Conservation (phyloP, 257 asterid genomes). For the Gentiana dahurica region DNA sequence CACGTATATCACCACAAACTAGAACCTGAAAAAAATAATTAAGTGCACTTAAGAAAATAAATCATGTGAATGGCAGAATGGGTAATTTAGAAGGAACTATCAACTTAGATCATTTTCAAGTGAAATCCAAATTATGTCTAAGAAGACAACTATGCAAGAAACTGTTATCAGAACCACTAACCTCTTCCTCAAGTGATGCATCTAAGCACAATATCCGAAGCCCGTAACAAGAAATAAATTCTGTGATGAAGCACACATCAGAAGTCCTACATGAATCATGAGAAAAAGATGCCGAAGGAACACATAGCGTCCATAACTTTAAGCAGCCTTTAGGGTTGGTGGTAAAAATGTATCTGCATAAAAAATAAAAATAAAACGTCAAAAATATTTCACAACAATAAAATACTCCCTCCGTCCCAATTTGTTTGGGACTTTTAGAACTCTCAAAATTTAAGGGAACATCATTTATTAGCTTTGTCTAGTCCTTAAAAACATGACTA, state of each 20-base stretch:
- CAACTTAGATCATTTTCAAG: no score
- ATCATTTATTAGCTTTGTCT: no score
- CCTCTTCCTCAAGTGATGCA: slow-evolving; percentile 78
- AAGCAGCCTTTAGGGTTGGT: slow-evolving; percentile 79
- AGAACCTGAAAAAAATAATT: slow-evolving; percentile 43
- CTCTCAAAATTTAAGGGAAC: no score
- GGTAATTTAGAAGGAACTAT: neutral
- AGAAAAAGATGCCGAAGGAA: slow-evolving; percentile 27
- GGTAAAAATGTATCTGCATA: slow-evolving; percentile 69
- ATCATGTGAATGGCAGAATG: neutral
- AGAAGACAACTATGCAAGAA: slow-evolving; percentile 3
- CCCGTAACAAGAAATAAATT: slow-evolving; percentile 73
- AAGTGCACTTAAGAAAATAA: neutral
- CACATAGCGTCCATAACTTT: slow-evolving; percentile 74
- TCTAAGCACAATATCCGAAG: slow-evolving; percentile 89
- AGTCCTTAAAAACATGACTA: no score
- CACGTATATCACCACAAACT: slow-evolving; percentile 92
- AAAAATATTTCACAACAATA: no score
- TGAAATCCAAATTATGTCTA: neutral
- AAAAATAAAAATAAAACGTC: neutral
- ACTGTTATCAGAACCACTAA: slow-evolving; percentile 13
- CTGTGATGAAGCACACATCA: slow-evolving; percentile 42
- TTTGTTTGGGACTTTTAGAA: no score
- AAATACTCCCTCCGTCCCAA: no score
- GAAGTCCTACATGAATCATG: slow-evolving; percentile 16